Conservation (phyloP, 2,329 filamentous ascomycete species). For the Curvularia spicifera region DNA sequence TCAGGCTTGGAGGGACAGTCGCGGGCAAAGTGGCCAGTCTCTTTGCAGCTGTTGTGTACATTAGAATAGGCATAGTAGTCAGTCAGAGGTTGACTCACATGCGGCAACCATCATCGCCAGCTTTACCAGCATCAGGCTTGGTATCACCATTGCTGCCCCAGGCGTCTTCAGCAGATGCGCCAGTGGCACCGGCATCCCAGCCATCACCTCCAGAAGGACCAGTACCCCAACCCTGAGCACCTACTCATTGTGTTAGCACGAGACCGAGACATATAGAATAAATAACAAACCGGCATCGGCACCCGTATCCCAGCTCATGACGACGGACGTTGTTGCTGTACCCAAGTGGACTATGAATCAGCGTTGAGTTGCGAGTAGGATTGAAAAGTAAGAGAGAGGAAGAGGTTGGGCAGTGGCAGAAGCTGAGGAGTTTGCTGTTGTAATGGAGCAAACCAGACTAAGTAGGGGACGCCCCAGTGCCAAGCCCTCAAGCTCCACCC, state of each 20-base stretch:
- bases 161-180: slow-evolving; percentile 17
- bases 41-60: slow-evolving; percentile 47
- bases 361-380: neutral
- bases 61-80: slow-evolving; percentile 33
- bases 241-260: slow-evolving; percentile 17
- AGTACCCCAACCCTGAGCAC: slow-evolving; percentile 17
- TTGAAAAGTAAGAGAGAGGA: neutral
- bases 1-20: slow-evolving; percentile 56
- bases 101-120: slow-evolving; percentile 49
- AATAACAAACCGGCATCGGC: slow-evolving; percentile 17
- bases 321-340: slow-evolving; percentile 1
- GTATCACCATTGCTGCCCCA: slow-evolving; percentile 24
- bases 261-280: slow-evolving; percentile 7
- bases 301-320: slow-evolving; percentile 34
- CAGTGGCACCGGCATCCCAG: slow-evolving; percentile 16
- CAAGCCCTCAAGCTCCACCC: slow-evolving; percentile 5
- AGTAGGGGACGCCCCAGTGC: neutral
- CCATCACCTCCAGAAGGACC: slow-evolving; percentile 13
- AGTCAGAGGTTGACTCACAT: slow-evolving; percentile 44
- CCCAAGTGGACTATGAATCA: neutral
- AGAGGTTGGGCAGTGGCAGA: neutral
- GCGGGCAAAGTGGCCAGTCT: slow-evolving; percentile 55
- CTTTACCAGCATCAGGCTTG: slow-evolving; percentile 27
- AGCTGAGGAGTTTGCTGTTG: neutral
- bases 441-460: slow-evolving; percentile 1